These are phyloP conservation scores for Paramecium caudatum DNA, from an alignment of 73 alveolate species.

Conservation along the genomic window DNA sequence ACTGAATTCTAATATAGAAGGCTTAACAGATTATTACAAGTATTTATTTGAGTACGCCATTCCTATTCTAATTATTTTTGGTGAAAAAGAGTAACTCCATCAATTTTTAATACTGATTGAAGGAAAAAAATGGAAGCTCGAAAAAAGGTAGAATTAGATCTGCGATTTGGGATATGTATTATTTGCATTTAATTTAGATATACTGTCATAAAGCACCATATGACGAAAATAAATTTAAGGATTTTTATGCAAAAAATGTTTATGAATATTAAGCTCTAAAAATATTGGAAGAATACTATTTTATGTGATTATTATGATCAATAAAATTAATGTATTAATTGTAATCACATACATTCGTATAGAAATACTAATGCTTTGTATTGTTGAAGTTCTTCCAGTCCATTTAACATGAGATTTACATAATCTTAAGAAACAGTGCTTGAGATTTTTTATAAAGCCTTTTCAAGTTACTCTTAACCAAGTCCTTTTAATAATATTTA, in stretches of 20 bases:
- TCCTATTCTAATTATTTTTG: conserved; percentile 25
- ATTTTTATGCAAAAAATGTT: not conserved
- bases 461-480: conserved; percentile 6
- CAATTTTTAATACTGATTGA: not conserved
- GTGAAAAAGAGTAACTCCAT: not conserved
- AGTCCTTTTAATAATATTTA: not conserved
- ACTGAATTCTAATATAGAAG: not conserved
- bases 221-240: not conserved
- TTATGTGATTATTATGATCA: not conserved
- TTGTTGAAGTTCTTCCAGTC: not conserved
- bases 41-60: not conserved
- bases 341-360: conserved; percentile 55
- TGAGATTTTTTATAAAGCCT: conserved; percentile 5
- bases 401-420: conserved; percentile 13
- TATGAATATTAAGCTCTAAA: not conserved
- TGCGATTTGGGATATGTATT: not conserved
- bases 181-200: not conserved
- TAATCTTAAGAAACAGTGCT: not conserved
- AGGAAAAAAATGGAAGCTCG: not conserved
- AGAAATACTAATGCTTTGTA: conserved; percentile 29
- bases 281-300: not conserved
- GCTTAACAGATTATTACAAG: not conserved
- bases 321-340: not conserved
- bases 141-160: not conserved
- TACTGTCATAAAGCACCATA: not conserved